Base-by-base conservation (phyloP, 257 asterid species). In the Verbena officinalis region DNA sequence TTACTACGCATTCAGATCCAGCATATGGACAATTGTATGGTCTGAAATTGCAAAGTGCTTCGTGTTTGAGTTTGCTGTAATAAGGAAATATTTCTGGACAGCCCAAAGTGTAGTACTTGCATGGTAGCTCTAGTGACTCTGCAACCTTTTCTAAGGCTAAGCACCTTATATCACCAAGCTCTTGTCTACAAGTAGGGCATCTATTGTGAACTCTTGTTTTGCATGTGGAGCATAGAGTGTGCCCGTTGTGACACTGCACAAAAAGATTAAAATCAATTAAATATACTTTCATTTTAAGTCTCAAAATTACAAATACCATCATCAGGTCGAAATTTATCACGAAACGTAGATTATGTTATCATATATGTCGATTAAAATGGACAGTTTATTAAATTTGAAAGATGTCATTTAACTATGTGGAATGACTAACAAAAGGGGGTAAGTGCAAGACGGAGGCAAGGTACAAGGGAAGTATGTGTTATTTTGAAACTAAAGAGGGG, bases 141-240 rank as follows among this genome's bases (percentile, higher is more conserved):
- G 95, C 95, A 38, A 87, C 95, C 71, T 84, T 87, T 65, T 87
- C 92, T 50, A 87, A 77, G 0, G 95, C 95, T 71, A 87, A 84
- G 76, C 95, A 84, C 75, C 92, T 75, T 62, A 87, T 84, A 65
- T 84, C 95, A 15, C 95, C 93, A 2, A 87, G 93, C 78, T 87
- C 93, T 77, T 87, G 90, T 75, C 93, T 78, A 72, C 95, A 87
- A 9, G 95, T 87, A 39, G 95, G 95, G 36, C 95, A 87, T 63
- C 90, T 74, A 45, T 87, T 87, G 33, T 87, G 95, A 61, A 84
- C 92, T 78, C 90, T 70, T 5, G 80, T 79, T 65, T 84, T 87
- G 79, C 93, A 87, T 24, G 92, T 84, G 39, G 95, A 82, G 49
- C 79, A 55, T 8, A 68, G 59, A 14, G 79, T 74, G 67, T 68